Evolutionary conservation across 768 basidiomycete species (phyloP), one percentile per base, ranked within the genome.

Genomic region (Rhizopogon roseolus): DNA sequence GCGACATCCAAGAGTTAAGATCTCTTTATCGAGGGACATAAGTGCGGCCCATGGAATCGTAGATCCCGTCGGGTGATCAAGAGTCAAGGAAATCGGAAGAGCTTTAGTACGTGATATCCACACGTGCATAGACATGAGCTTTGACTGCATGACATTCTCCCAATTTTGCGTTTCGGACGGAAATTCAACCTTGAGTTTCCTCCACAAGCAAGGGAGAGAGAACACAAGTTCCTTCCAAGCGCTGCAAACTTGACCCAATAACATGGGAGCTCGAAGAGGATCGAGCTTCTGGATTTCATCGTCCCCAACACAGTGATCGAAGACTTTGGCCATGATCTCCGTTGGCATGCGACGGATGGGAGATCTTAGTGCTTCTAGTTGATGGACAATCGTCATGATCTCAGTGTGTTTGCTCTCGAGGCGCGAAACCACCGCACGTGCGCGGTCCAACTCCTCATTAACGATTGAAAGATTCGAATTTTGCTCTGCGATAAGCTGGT

Each of bases 271-370:
- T 5, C 34, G 34, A 9, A 22, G 39, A 8, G 66, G 55, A 49
- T 60, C 57, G 10, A 51, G 49, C 29, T 14, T 58, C 4, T 51
- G 58, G 13, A 8, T 40, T 14, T 39, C 43, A 9, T 59, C 46
- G 27, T 60, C 64, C 7, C 9, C 52, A 6, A 60, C 27, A 27
- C 56, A 70, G 25, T 58, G 57, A 34, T 66, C 64, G 40, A 67
- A 67, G 28, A 67, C 14, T 7, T 52, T 64, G 14, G 54, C 52
- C 54, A 67, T 66, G 56, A 70, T 58, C 52, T 67, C 66, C 10
- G 58, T 66, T 46, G 66, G 66, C 57, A 70, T 58, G 50, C 66
- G 68, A 32, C 68, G 68, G 5, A 66, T 52, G 50, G 66, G 68
- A 9, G 66, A 66, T 13, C 60, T 10, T 22, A 67, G 62, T 0